Conservation (phyloP, 495 filamentous ascomycete genomes). For the Ramalina peruviana region DNA sequence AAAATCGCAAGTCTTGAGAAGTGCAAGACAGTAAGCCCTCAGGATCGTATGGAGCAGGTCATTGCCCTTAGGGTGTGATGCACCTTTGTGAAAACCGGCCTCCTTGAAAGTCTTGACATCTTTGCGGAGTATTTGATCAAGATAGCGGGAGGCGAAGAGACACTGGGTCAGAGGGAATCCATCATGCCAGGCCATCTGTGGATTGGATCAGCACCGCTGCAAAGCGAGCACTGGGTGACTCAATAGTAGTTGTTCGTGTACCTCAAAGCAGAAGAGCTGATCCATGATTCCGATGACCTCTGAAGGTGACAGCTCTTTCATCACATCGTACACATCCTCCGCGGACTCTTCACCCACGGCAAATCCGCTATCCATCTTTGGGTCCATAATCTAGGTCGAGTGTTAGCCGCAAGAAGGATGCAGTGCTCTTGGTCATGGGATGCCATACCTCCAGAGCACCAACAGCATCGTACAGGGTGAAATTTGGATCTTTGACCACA, state of each 20-base stretch:
- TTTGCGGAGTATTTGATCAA: constrained; percentile 70
- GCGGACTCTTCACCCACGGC: constrained; percentile 61
- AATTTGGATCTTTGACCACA: constrained; percentile 84
- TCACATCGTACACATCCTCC: constrained; percentile 75
- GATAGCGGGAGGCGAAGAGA: constrained; percentile 83
- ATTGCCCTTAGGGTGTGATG: constrained; percentile 18
- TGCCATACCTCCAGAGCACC: constrained; percentile 76
- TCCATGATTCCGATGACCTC: constrained; percentile 91
- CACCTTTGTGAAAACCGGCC: constrained; percentile 44
- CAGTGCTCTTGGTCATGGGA: neutral
- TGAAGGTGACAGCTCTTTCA: constrained; percentile 50
- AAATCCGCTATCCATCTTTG: constrained; percentile 94
- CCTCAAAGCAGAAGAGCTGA: constrained; percentile 79
- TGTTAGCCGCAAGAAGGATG: neutral
- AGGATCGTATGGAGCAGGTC: constrained; percentile 53
- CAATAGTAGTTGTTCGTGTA: constrained; percentile 18
- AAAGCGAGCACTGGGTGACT: no score
- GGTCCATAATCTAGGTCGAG: constrained; percentile 74
- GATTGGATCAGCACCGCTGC: no score
- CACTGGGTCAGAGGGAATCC: constrained; percentile 91
- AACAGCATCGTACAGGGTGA: constrained; percentile 88
- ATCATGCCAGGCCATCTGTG: constrained; percentile 89
- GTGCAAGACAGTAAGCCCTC: constrained; percentile 70
- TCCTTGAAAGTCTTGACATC: constrained; percentile 51
- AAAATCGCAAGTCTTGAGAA: constrained; percentile 71